Percentiles rank a stretch among this genome's conserved stretches.
Evolutionary conservation across 768 basidiomycete species (phyloP).

Genomic region (Lenzites betulinus): DNA sequence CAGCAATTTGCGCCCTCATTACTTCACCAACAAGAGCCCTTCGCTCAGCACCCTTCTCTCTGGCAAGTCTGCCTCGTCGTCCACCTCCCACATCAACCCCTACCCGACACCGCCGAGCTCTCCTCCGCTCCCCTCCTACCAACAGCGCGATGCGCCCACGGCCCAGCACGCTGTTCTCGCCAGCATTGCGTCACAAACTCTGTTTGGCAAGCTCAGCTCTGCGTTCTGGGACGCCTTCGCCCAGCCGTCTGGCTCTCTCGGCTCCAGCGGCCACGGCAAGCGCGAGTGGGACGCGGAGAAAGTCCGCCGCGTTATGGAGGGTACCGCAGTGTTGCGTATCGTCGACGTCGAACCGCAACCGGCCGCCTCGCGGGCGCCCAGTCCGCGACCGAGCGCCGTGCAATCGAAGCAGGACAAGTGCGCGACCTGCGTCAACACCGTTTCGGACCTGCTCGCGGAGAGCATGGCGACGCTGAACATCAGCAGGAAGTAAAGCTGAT

Average conservation of each 20-base stretch:
- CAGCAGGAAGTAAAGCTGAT: constrained; percentile 43
- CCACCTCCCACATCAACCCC: constrained; percentile 16
- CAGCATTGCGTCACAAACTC: constrained; percentile 76
- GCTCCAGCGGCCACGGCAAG: constrained; percentile 10
- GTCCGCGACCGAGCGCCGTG: neutral
- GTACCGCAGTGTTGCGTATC: constrained; percentile 75
- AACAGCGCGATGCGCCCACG: constrained; percentile 35
- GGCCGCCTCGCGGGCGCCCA: neutral
- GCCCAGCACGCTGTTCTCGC: constrained; percentile 59
- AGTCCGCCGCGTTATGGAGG: constrained; percentile 78
- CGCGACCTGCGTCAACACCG: constrained; percentile 8
- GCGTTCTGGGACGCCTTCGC: constrained; percentile 93
- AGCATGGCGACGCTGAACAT: constrained; percentile 68
- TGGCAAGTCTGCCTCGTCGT: constrained; percentile 44
- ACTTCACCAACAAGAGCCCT: constrained; percentile 37
- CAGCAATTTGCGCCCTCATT: constrained; percentile 39
- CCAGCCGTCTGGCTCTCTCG: constrained; percentile 30
- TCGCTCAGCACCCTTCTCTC: constrained; percentile 40
- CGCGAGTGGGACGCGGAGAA: constrained; percentile 66
- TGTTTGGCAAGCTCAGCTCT: constrained; percentile 65
- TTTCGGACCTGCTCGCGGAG: constrained; percentile 59
- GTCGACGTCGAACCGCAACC: constrained; percentile 66
- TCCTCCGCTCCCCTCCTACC: constrained; percentile 34
- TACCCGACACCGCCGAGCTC: constrained; percentile 50
- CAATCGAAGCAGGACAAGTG: constrained; percentile 12